A percentile compares a stretch with the other conserved stretches of the same genome.
Conservation (phyloP, 495 filamentous ascomycete genomes). For the Penicillium flavigenum region DNA sequence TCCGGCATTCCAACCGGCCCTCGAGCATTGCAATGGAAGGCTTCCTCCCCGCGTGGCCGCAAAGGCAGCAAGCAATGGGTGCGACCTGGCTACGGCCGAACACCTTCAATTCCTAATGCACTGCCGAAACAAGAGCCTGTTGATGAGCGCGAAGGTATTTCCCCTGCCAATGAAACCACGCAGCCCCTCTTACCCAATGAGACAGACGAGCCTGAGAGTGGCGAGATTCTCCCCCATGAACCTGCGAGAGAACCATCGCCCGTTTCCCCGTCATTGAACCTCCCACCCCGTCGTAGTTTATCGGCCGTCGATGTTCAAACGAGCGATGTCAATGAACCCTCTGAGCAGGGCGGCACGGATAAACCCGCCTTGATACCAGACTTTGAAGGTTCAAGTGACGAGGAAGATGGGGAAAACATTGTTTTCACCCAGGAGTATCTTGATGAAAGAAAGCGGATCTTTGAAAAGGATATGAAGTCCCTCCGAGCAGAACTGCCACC, state of each 20-base stretch:
- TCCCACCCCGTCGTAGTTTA: slow-evolving; percentile 18
- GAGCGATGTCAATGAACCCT: slow-evolving; percentile 14
- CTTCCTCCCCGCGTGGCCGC: slow-evolving; percentile 33
- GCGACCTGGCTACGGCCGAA: slow-evolving; percentile 48
- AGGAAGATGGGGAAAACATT: slow-evolving; percentile 48
- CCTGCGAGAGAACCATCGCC: slow-evolving; percentile 9
- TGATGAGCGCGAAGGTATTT: slow-evolving; percentile 42
- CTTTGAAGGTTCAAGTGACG: slow-evolving; percentile 39
- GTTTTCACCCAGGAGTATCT: slow-evolving; percentile 52
- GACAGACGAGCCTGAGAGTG: slow-evolving; percentile 3
- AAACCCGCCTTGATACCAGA: slow-evolving; percentile 29
- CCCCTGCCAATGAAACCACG: slow-evolving; percentile 22
- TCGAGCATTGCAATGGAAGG: slow-evolving; percentile 47
- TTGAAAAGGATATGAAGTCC: slow-evolving; percentile 46
- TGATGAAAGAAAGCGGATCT: slow-evolving; percentile 47
- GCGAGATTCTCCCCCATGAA: slow-evolving; percentile 7
- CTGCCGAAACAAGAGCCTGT: slow-evolving; percentile 39
- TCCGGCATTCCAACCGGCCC: slow-evolving; percentile 60
- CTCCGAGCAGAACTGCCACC: slow-evolving; percentile 48
- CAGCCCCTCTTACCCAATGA: slow-evolving; percentile 16
- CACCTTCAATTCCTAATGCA: slow-evolving; percentile 31
- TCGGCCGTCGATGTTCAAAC: slow-evolving; percentile 10
- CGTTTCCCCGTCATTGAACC: slow-evolving; percentile 16
- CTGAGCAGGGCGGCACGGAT: slow-evolving; percentile 7
- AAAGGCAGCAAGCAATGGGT: slow-evolving; percentile 62